Evolutionary conservation across 306 rosid genomes (phyloP).

Genomic region (Geum urbanum): DNA sequence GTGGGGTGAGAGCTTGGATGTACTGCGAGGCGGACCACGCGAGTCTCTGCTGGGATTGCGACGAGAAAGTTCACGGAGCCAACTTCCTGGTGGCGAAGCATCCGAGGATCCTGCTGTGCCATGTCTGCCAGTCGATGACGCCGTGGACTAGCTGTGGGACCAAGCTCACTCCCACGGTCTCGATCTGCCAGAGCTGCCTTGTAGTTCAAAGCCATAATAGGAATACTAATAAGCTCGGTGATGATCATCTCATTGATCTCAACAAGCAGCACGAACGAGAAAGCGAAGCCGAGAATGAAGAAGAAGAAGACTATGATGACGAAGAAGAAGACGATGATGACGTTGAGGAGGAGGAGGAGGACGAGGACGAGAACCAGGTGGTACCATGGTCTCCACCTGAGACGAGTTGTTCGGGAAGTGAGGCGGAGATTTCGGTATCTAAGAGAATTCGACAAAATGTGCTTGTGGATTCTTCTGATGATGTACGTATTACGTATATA

Average conservation of each 20-base stretch:
- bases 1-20: conserved; percentile 41
- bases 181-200: conserved; percentile 40
- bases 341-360: too few species aligned
- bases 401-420: conserved; percentile 30
- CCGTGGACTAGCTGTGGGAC: conserved; percentile 47
- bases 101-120: conserved; percentile 41
- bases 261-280: conserved; percentile 3
- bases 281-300: conserved; percentile 1
- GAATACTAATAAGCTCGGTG: background rate
- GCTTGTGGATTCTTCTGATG: conserved; percentile 35
- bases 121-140: conserved; percentile 40
- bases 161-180: conserved; percentile 44
- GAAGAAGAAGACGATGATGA: conserved; percentile 24
- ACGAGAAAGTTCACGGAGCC: conserved; percentile 52
- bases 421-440: conserved; percentile 28
- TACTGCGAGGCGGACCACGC: conserved; percentile 56
- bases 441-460: conserved; percentile 30
- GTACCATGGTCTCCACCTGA: conserved; percentile 44
- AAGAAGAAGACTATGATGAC: conserved; percentile 6
- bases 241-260: background rate
- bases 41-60: conserved; percentile 53
- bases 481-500: background rate
- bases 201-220: conserved; percentile 1
- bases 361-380: conserved; percentile 51
- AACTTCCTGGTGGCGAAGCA: conserved; percentile 57